Percentiles rank a stretch among this genome's conserved stretches.
Conservation (phyloP, 202 grass and related monocot genomes). For the Panicum virgatum region DNA sequence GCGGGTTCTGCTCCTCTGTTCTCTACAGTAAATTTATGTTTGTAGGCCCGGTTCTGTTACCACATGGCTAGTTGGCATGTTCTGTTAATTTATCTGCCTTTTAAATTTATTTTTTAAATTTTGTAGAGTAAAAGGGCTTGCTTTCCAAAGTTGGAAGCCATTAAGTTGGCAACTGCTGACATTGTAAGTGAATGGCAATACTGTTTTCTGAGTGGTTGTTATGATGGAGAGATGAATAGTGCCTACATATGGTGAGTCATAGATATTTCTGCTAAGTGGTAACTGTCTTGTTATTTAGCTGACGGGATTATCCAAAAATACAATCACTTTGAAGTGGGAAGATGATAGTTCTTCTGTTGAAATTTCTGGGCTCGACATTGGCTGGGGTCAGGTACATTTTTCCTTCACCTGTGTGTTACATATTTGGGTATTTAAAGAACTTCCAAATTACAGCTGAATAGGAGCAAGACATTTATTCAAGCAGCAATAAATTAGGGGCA, state of each 20-base stretch:
- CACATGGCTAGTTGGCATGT: background rate
- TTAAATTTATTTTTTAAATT: slow-evolving; percentile 30
- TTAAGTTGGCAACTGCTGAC: slow-evolving; percentile 84
- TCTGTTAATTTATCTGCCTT: background rate
- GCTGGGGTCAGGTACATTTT: slow-evolving; percentile 88
- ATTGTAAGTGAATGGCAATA: slow-evolving; percentile 58
- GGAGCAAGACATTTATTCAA: background rate
- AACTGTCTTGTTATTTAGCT: slow-evolving; percentile 59
- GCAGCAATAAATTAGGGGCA: slow-evolving; percentile 5
- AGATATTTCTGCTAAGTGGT: slow-evolving; percentile 24
- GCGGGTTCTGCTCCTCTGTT: background rate
- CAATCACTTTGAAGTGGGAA: slow-evolving; percentile 78
- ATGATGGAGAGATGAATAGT: slow-evolving; percentile 4
- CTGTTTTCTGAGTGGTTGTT: slow-evolving; percentile 16
- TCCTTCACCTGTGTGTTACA: slow-evolving; percentile 12
- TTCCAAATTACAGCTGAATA: background rate
- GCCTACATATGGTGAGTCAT: background rate
- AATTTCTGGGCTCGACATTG: slow-evolving; percentile 94
- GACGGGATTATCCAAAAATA: slow-evolving; percentile 66
- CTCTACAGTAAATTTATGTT: slow-evolving; percentile 13
- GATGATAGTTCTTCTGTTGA: slow-evolving; percentile 71
- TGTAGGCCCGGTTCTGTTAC: background rate
- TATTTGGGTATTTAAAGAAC: background rate
- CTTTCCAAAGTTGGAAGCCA: slow-evolving; percentile 94
- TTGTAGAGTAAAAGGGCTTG: slow-evolving; percentile 79